Percentiles rank a stretch among this genome's conserved stretches.
Conservation (phyloP, 352 stramenopile genomes). For the Phytopythium litorale region DNA sequence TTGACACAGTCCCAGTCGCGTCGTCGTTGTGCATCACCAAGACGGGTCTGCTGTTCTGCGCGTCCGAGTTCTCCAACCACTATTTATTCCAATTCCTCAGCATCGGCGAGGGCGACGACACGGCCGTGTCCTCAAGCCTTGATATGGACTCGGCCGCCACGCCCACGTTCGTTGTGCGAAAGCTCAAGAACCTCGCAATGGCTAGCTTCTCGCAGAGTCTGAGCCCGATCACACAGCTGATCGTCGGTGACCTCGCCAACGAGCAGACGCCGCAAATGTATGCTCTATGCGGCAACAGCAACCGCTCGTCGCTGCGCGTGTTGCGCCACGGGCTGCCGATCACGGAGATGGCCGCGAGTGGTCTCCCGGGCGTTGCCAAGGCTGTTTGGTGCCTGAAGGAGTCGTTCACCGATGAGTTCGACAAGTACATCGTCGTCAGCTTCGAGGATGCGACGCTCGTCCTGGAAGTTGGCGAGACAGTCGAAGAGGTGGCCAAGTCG, state of each 20-base stretch:
- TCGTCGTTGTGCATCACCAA: constrained; percentile 97
- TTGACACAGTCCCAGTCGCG: constrained; percentile 96
- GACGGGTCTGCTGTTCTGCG: constrained; percentile 95
- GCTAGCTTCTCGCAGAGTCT: constrained; percentile 84
- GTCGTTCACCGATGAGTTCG: constrained; percentile 59
- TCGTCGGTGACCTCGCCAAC: constrained; percentile 94
- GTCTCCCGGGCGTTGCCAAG: constrained; percentile 94
- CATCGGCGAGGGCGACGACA: constrained; percentile 92
- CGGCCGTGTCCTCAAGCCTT: constrained; percentile 64
- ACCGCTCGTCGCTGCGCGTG: constrained; percentile 92
- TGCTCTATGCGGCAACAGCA: constrained; percentile 91
- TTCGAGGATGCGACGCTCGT: constrained; percentile 99
- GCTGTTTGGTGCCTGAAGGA: constrained; percentile 95
- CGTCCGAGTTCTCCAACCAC: constrained; percentile 98
- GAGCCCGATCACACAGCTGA: constrained; percentile 92
- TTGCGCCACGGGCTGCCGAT: constrained; percentile 95
- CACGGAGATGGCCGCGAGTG: constrained; percentile 95
- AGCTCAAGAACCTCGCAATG: constrained; percentile 88
- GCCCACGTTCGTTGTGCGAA: constrained; percentile 71
- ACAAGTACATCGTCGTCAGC: constrained; percentile 99
- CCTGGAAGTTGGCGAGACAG: constrained; percentile 95
- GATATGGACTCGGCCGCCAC: constrained; percentile 62
- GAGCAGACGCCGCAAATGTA: constrained; percentile 98
- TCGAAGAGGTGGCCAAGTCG: constrained; percentile 96
- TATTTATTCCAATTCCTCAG: constrained; percentile 97